A percentile compares a stretch with the other conserved stretches of the same genome.
These are phyloP conservation scores for Dictyostelium citrinum DNA, from an alignment of 78 protist species.

Conservation along the genomic window DNA sequence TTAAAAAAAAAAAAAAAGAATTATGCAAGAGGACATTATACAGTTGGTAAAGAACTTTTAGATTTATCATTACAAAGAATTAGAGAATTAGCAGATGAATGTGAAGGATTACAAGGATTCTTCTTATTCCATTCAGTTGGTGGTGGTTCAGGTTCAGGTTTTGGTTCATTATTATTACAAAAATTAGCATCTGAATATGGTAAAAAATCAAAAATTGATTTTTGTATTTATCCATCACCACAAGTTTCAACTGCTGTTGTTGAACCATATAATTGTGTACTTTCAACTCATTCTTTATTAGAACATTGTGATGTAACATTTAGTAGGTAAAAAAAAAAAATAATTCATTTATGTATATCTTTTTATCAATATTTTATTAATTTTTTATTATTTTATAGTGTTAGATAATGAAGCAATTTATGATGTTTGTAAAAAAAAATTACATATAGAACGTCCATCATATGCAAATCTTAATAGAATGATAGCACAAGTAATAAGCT, in stretches of 20 bases:
- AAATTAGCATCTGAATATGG: conserved; percentile 98
- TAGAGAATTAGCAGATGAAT: conserved; percentile 98
- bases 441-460: conserved; percentile 98
- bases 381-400: conserved; percentile 9
- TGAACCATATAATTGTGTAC: conserved; percentile 99
- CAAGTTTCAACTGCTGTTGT: conserved; percentile 98
- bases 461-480: conserved; percentile 99
- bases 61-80: conserved; percentile 96
- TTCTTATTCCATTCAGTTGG: conserved; percentile 97
- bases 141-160: conserved; percentile 99
- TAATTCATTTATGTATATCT: too few relatives aligned
- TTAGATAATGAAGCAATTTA: conserved; percentile 98
- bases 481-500: conserved; percentile 97
- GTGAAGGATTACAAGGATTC: conserved; percentile 99
- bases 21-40: conserved; percentile 99
- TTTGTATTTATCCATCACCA: conserved; percentile 96
- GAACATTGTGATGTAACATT: conserved; percentile 98
- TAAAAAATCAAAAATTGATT: conserved; percentile 98
- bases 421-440: conserved; percentile 97
- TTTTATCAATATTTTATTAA: too few relatives aligned
- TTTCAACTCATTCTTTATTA: conserved; percentile 96
- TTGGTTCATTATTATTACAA: conserved; percentile 96
- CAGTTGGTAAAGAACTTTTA: conserved; percentile 97
- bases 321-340: conserved; percentile 31
- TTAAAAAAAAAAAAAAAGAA: conserved; percentile 24